Conservation (phyloP, 2,329 filamentous ascomycete species). For the Ambrosiella beaveri region DNA sequence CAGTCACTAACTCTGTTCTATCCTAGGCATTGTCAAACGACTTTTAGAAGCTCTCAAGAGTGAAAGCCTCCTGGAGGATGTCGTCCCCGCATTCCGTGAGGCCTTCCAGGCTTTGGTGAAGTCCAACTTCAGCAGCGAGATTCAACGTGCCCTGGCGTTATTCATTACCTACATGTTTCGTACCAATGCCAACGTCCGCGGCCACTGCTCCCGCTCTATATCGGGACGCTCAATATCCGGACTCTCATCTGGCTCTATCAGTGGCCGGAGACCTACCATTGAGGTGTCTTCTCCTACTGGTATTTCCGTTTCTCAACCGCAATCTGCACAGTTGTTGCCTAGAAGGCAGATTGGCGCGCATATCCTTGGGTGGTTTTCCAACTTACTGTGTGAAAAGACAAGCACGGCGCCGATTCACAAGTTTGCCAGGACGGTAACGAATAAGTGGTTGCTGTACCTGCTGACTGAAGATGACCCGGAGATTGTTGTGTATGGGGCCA, state of each 20-base stretch:
- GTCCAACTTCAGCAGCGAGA: conserved; percentile 66
- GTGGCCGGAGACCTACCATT: conserved; percentile 4
- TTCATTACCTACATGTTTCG: conserved; percentile 91
- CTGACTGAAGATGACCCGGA: conserved; percentile 73
- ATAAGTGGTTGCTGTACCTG: conserved; percentile 90
- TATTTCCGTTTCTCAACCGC: background rate
- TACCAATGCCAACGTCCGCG: conserved; percentile 19
- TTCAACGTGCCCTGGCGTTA: conserved; percentile 70
- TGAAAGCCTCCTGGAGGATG: conserved; percentile 55
- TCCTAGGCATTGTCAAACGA: conserved; percentile 67
- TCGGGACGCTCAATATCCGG: conserved; percentile 4
- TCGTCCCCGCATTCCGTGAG: conserved; percentile 57
- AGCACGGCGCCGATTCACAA: conserved; percentile 57
- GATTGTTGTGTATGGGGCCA: conserved; percentile 63
- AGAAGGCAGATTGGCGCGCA: conserved; percentile 47
- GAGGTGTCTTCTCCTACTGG: conserved; percentile 8
- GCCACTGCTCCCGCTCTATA: conserved; percentile 1
- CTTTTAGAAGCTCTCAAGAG: conserved; percentile 80
- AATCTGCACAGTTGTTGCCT: background rate
- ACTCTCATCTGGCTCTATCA: conserved; percentile 19
- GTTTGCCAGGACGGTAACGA: conserved; percentile 87
- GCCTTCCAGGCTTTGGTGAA: conserved; percentile 67
- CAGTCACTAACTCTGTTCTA: background rate
- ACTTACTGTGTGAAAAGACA: conserved; percentile 57
- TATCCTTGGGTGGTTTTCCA: conserved; percentile 60